phyloP scores from a whole-genome alignment of 148 eudicot species.

The Vaccinium vitisidaea region DNA sequence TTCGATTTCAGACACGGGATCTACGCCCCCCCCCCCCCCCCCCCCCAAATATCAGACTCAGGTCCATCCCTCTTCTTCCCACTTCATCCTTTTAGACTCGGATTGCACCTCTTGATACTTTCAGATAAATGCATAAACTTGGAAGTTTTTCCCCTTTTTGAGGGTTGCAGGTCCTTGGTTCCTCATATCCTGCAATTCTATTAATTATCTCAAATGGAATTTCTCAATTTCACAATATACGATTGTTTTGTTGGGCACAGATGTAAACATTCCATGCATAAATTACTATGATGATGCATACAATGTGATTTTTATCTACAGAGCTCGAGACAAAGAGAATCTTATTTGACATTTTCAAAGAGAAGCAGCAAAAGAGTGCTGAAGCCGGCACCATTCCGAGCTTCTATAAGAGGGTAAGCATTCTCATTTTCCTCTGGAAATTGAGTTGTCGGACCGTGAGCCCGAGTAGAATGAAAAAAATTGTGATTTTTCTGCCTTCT shows the following conservation, averaged over 20 bases:
- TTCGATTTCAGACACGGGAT: too few species aligned
- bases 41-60: too few species aligned
- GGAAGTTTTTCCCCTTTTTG: background rate
- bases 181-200: background rate
- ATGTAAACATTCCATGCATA: background rate
- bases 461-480: background rate
- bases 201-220: background rate
- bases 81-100: too few species aligned
- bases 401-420: constrained; percentile 83
- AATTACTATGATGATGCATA: background rate
- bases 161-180: background rate
- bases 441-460: background rate
- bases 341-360: constrained; percentile 93
- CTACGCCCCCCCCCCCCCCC: too few species aligned
- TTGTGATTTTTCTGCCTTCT: background rate
- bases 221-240: background rate
- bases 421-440: background rate
- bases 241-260: too few species aligned
- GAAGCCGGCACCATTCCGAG: constrained; percentile 88
- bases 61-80: too few species aligned
- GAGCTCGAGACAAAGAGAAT: constrained; percentile 97
- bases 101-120: background rate
- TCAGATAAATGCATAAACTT: background rate
- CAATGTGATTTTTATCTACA: constrained; percentile 30
- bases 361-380: constrained; percentile 95